Evolutionary conservation across 2,329 filamentous ascomycete genomes (phyloP), one percentile per base, ranked within the genome.

Genomic region (Zopfia rhizophila): DNA sequence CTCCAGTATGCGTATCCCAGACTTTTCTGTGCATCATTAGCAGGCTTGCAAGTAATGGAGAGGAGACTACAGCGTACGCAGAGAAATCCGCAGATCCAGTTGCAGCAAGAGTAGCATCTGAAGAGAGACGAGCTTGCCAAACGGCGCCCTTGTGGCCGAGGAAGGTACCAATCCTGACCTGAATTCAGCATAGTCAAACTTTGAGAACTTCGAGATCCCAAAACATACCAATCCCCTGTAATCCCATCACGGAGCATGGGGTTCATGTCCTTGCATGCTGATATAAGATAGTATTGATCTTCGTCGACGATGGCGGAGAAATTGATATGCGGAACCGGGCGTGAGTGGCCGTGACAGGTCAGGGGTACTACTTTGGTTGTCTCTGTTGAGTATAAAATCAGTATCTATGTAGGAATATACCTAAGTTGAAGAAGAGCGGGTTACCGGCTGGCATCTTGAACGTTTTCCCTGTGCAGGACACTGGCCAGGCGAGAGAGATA

Each of bases 121-220:
- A 86, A 40, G 91, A 96, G 24, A 99, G 81, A 61, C 92, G 85
- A 41, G 92, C 90, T 76, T 97, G 92, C 91, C 94, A 99, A 49
- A 97, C 93, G 25, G 94, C 94, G 53, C 94, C 94, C 76, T 99
- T 97, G 78, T 99, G 94, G 28, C 94, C 94, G 63, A 99, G 88
- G 70, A 97, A 97, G 25, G 94, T 97, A 36, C 94, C 94, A 61
- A 97, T 97, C 90, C 82, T 84, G 46, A 10, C 25, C 27, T n/a
- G n/a, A 29, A 4, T 23, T 24, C 10, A 45, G 41, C 32, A 27
- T 28, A 16, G 18, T 16, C n/a, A 10, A 27, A 28, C 7, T 11
- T 22, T 30, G 38, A 14, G 11, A 30, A 10, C 37, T 17, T 48
- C 39, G 21, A 52, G 43, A 1, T 39, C 41, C n/a, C 45, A 40